Evolutionary conservation across 202 grass and related monocot species (phyloP).

Genomic region (Carex arenaria): DNA sequence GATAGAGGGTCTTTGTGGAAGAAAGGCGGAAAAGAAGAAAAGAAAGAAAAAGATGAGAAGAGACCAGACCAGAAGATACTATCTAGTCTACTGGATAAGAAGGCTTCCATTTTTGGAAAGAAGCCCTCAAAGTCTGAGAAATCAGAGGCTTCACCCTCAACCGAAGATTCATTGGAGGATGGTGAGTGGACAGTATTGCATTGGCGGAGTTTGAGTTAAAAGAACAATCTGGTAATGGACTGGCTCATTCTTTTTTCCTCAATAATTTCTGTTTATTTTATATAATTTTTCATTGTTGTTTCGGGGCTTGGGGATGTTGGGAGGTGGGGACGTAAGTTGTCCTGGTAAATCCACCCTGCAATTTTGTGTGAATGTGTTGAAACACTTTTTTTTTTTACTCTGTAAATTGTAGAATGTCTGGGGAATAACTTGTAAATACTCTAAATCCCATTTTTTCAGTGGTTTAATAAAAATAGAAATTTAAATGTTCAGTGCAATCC

Average conservation of each 20-base stretch:
- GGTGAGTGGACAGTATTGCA: constrained; percentile 63
- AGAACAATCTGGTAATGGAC: neutral
- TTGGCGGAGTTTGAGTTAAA: neutral
- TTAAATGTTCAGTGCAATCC: too few relatives aligned
- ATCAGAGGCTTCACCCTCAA: neutral
- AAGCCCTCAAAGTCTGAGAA: constrained; percentile 52
- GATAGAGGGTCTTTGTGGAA: constrained; percentile 74
- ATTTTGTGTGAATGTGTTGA: constrained; percentile 8
- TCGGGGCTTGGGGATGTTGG: neutral
- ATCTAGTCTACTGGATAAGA: constrained; percentile 63
- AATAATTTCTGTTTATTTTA: neutral
- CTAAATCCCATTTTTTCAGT: neutral
- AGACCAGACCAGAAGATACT: constrained; percentile 51
- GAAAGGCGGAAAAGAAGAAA: constrained; percentile 55
- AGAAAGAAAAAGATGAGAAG: constrained; percentile 45
- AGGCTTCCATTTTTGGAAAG: constrained; percentile 68
- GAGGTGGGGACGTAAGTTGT: neutral
- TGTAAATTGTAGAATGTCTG: constrained; percentile 24
- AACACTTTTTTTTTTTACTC: constrained; percentile 8
- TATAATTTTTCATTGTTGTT: neutral
- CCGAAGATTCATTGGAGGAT: constrained; percentile 46
- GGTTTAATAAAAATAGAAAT: neutral
- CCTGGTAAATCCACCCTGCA: neutral
- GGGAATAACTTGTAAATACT: constrained; percentile 28
- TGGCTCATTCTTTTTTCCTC: neutral